phyloP scores from a whole-genome alignment of 331 rosid species.

The Malus hybrid region DNA sequence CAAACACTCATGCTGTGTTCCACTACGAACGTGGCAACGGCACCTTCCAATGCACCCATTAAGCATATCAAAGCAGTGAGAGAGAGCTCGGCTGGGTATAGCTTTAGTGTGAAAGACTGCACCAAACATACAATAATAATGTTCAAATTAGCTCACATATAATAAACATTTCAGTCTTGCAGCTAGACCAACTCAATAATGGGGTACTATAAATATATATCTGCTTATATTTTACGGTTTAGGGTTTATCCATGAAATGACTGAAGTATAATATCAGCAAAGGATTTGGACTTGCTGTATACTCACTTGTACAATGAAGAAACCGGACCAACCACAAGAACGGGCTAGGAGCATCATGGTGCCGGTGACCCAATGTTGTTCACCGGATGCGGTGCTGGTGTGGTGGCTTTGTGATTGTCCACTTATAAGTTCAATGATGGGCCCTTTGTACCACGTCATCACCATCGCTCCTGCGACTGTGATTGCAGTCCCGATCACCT shows the following conservation, averaged over 20 bases:
- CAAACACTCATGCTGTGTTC: conserved; percentile 65
- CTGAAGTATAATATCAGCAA: too few species aligned
- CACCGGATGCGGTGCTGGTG: conserved; percentile 18
- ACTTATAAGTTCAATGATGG: conserved; percentile 39
- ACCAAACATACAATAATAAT: background rate
- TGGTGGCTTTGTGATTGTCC: conserved; percentile 27
- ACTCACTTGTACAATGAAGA: conserved; percentile 82
- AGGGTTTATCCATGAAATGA: too few species aligned
- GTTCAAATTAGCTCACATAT: background rate
- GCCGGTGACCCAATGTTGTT: conserved; percentile 63
- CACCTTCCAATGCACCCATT: conserved; percentile 61
- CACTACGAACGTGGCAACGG: conserved; percentile 48
- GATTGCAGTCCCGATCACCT: conserved; percentile 67
- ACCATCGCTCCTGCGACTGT: conserved; percentile 87
- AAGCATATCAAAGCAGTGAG: conserved; percentile 78
- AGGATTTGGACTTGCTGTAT: too few species aligned
- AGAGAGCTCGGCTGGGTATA: conserved; percentile 79
- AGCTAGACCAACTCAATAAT: background rate
- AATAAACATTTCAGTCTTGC: background rate
- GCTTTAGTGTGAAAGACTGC: conserved; percentile 74
- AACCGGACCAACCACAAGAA: conserved; percentile 73
- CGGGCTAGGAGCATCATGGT: conserved; percentile 56
- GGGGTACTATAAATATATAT: background rate
- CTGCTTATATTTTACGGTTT: too few species aligned
- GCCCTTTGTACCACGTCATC: conserved; percentile 86